Evolutionary conservation across 2,329 filamentous ascomycete species (phyloP), one percentile per base, ranked within the genome.

Genomic region (Hawksworthiomyces lignivorus): DNA sequence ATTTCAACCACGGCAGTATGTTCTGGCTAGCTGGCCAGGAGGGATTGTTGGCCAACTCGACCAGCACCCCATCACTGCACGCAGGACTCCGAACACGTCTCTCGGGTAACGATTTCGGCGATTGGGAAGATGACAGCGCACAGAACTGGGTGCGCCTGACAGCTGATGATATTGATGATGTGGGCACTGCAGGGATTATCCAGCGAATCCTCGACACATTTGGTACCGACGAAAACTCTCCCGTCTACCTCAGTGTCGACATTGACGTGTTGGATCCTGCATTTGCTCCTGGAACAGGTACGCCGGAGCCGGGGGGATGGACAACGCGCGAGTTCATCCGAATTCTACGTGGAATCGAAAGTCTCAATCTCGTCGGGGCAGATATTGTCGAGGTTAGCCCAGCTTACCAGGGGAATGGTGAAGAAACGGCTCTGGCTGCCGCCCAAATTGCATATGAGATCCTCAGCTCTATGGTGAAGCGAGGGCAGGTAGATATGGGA

Each of bases 331-430:
- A 95, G 67, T 69, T 95, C 52, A 90, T 94, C 49, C 71, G 84
- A 11, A 87, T 95, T 44, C 62, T 95, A 57, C 70, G 87, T 24
- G 87, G 86, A 1, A 75, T 95, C 31, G 88, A 95, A 65, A 75
- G 70, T 0, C 60, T 95, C 58, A 94, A 95, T 56, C 65, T 95
- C 4, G 85, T 95, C 4, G 89, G 87, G 2, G 89, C 87, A 1
- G 89, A 95, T 62, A 77, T 95, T 36, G 89, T 96, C 5, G 89
- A 95, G 69, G 86, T 94, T 8, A 79, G 82, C 32, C 88, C 88
- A 0, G 84, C 84, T 11, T 95, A 94, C 57, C 87, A 95, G 67
- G 82, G 82, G 10, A 67, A 67, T 7, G 85, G 80, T 1, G 88
- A 94, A 66, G 82, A 81, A 55, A 95, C 87, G 29, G 84, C 86